These are phyloP conservation scores for Spergularia azorica DNA, from an alignment of 179 eudicot species.

Conservation along the genomic window DNA sequence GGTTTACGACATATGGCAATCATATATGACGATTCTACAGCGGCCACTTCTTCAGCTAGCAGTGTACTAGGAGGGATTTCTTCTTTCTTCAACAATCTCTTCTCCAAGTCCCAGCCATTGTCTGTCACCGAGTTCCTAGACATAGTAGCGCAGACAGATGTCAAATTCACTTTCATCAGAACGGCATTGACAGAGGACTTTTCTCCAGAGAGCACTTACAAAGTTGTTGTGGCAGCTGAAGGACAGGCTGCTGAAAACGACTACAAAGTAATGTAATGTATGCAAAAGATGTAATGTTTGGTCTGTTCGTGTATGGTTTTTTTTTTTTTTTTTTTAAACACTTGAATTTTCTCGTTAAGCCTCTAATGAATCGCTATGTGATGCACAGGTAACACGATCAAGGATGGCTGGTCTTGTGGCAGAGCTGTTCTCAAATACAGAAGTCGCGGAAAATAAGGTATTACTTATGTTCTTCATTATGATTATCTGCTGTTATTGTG, in stretches of 20 bases:
- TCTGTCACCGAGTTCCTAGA: conserved; percentile 67
- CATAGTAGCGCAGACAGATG: conserved; percentile 54
- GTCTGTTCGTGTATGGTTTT: conserved; percentile 17
- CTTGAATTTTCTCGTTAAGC: background rate
- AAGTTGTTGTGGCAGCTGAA: conserved; percentile 76
- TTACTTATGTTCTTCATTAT: background rate
- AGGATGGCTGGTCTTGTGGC: conserved; percentile 84
- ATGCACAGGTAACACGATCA: conserved; percentile 65
- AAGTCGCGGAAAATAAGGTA: conserved; percentile 89
- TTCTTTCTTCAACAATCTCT: conserved; percentile 70
- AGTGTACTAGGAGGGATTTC: conserved; percentile 80
- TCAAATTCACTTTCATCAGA: conserved; percentile 73
- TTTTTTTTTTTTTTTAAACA: background rate
- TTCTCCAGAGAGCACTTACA: conserved; percentile 67
- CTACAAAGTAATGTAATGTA: conserved; percentile 99
- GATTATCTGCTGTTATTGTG: background rate
- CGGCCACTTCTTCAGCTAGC: conserved; percentile 38
- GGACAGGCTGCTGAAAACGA: conserved; percentile 63
- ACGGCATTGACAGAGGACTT: conserved; percentile 73
- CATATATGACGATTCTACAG: conserved; percentile 52
- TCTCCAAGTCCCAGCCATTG: conserved; percentile 66
- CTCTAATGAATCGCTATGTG: background rate
- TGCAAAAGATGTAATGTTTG: conserved; percentile 41
- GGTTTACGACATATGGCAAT: conserved; percentile 79
- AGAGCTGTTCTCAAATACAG: conserved; percentile 76